These are phyloP conservation scores for Didymella glomerata DNA, from an alignment of 2,329 filamentous ascomycete genomes.

Conservation along the genomic window DNA sequence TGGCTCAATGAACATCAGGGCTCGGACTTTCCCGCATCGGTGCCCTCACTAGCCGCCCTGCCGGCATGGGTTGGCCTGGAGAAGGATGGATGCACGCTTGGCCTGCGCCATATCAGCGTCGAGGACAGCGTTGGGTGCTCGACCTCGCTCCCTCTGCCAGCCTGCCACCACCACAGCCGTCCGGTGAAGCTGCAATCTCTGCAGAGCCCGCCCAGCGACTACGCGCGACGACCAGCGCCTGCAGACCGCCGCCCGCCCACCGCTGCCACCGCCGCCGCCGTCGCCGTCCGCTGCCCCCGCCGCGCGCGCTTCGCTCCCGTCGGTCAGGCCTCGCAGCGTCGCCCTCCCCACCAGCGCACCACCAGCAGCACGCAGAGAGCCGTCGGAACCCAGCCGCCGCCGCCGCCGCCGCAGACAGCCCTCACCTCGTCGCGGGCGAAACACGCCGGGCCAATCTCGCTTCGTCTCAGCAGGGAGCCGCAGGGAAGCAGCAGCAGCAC, in stretches of 20 bases:
- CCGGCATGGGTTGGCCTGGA: slow-evolving; percentile 16
- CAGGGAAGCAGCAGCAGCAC: background rate
- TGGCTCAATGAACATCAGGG: slow-evolving; percentile 21
- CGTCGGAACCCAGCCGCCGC: too few species aligned
- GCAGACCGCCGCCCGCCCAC: background rate
- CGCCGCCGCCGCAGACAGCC: background rate
- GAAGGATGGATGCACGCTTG: slow-evolving; percentile 9
- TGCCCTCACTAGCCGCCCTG: slow-evolving; percentile 16
- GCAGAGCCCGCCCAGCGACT: background rate
- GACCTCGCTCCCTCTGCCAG: background rate
- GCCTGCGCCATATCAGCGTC: slow-evolving; percentile 10
- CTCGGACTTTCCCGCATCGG: slow-evolving; percentile 16
- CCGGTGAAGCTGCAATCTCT: background rate
- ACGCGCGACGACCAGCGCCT: background rate
- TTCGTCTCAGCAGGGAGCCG: background rate
- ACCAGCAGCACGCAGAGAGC: background rate
- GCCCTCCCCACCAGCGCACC: background rate
- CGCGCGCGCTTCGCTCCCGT: slow-evolving; percentile 10
- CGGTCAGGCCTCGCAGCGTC: slow-evolving; percentile 9
- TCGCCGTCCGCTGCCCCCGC: slow-evolving; percentile 6
- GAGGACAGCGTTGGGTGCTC: background rate
- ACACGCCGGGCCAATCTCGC: background rate
- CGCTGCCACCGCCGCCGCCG: background rate
- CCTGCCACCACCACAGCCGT: background rate
- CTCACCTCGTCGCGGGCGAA: background rate